Evolutionary conservation across 495 filamentous ascomycete species (phyloP), one percentile per base, ranked within the genome.

Genomic region (Talaromyces proteolyticus): DNA sequence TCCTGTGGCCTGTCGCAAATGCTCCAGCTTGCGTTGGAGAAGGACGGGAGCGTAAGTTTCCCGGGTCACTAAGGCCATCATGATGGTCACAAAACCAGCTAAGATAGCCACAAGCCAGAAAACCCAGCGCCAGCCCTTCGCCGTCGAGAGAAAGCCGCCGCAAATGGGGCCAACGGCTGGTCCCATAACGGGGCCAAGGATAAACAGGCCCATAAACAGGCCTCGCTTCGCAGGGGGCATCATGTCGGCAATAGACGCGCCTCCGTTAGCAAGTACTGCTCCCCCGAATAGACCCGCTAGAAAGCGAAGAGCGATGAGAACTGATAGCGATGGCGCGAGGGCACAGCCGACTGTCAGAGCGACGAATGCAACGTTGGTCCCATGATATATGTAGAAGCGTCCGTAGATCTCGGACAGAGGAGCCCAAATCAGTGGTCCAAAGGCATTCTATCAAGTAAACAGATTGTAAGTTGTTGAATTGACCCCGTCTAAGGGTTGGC

Each of bases 291-390:
- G n/a, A 14, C 74, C 74, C 24, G 67, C 58, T 1, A 78, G 56
- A 29, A 78, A 67, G 2, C 75, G 64, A 38, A 70, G 66, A 12
- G 56, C 69, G n/a, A 76, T 58, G 49, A 77, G 59, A 40, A 66
- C 67, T 8, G 57, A 60, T n/a, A 65, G 55, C 42, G 73, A 75
- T 26, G 63, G 74, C 3, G 69, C 42, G 7, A 77, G 67, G 1
- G 76, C 80, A 57, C 73, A 77, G 2, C 63, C 76, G 8, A 79
- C 48, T 47, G 80, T 81, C 65, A 83, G 87, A 37, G 79, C 60
- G 11, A 84, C 61, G 53, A 82, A 77, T 23, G 72, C 51, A 11
- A 77, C 54, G 49, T 78, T 79, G 54, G 64, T 67, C 16, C 59
- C 57, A 44, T 73, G 56, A 53, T 78, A 80, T 37, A 80, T 62